Conservation (phyloP, 805 yeast species). For the Ogataea methylovora region DNA sequence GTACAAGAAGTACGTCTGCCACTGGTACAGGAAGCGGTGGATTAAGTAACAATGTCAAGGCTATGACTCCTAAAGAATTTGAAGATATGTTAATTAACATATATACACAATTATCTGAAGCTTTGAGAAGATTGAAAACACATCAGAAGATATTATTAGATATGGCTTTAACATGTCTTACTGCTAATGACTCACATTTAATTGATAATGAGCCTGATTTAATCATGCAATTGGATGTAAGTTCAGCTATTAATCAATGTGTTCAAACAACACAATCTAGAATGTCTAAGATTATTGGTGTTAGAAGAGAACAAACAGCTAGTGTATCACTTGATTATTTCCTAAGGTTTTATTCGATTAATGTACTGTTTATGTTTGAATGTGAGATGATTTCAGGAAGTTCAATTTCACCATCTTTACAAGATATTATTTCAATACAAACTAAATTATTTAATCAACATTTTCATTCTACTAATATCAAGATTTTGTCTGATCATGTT, state of each 20-base stretch:
- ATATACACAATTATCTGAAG: slow-evolving; percentile 60
- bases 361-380: slow-evolving; percentile 66
- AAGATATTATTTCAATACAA: slow-evolving; percentile 62
- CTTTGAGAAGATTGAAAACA: slow-evolving; percentile 61
- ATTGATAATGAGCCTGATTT: slow-evolving; percentile 25
- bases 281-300: slow-evolving; percentile 68
- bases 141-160: slow-evolving; percentile 80
- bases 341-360: slow-evolving; percentile 55
- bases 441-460: slow-evolving; percentile 49
- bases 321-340: slow-evolving; percentile 53
- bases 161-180: slow-evolving; percentile 45
- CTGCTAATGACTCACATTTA: slow-evolving; percentile 19
- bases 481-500: slow-evolving; percentile 37
- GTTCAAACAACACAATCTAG: slow-evolving; percentile 69
- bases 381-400: slow-evolving; percentile 79
- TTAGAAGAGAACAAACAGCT: slow-evolving; percentile 66
- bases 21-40: slow-evolving; percentile 19
- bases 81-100: slow-evolving; percentile 58
- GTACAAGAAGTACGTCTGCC: slow-evolving; percentile 16
- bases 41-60: slow-evolving; percentile 40
- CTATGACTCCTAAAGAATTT: slow-evolving; percentile 68
- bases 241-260: slow-evolving; percentile 55
- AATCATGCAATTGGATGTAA: slow-evolving; percentile 59
- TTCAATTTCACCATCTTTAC: slow-evolving; percentile 47
- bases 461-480: slow-evolving; percentile 45